Evolutionary conservation across 1,139 yeast species (phyloP), one percentile per base, ranked within the genome.

Genomic region (Taphrina communis): DNA sequence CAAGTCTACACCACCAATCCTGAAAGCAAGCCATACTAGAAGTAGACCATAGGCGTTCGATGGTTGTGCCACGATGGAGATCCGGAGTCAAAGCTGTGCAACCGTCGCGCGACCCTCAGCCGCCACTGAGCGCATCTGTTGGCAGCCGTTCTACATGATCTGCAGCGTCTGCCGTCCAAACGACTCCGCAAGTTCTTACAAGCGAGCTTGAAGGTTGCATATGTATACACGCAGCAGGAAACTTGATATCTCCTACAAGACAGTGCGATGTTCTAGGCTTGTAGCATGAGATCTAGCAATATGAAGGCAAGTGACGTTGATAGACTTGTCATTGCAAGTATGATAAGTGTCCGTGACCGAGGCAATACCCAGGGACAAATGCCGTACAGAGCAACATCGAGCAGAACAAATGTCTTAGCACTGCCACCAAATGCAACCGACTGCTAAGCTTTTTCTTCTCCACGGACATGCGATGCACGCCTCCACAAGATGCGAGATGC

Each of bases 101-200:
- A 44, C 48, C 48, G n/a, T 12, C 42, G 17, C 17, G 17, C 12
- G 17, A 44, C 5, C n/a, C 19, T 14, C n/a, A 2, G n/a, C 8
- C 48, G 48, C 48, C 48, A 44, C 48, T 11, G 48, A 44, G 8
- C n/a, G 8, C 48, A 44, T 7, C 8, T 44, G 48, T 44, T 44
- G 48, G 48, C 8, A 17, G 12, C 48, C 31, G 31, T 25, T 25
- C 31, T 25, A 25, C 48, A 44, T 5, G 48, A 44, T 44, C 48
- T 44, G 19, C 48, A 25, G 31, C 31, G 31, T 25, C 31, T 25
- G 31, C 31, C 31, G 31, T 25, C 4, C 31, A 4, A 25, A 25
- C 31, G 4, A 25, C 31, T 25, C 31, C 31, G 31, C 31, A 25
- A 25, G 31, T 25, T 25, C 31, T 25, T 25, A 25, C 31, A 25